Conservation (phyloP, 2,329 filamentous ascomycete genomes). For the Diaporthe ilicicola region DNA sequence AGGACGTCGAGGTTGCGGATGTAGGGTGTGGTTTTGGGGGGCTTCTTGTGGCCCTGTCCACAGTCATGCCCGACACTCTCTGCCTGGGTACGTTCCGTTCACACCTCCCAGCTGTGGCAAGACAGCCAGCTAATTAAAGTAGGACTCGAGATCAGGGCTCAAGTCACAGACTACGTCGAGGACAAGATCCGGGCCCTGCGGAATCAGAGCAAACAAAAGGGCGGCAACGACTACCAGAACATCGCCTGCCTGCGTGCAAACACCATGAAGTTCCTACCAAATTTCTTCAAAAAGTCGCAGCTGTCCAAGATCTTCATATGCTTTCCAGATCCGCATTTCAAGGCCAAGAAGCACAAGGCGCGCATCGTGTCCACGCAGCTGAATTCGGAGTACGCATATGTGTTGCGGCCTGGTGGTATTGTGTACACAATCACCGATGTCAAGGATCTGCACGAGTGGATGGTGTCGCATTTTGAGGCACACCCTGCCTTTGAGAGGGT, state of each 20-base stretch:
- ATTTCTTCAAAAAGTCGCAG: conserved; percentile 87
- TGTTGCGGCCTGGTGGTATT: conserved; percentile 81
- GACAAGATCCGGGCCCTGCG: conserved; percentile 87
- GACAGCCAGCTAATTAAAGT: conserved; percentile 2
- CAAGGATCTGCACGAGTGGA: conserved; percentile 92
- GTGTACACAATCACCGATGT: conserved; percentile 98
- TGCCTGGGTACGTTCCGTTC: conserved; percentile 72
- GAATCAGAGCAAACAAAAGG: conserved; percentile 59
- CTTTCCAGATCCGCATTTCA: conserved; percentile 98
- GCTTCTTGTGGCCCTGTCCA: conserved; percentile 84
- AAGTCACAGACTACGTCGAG: conserved; percentile 90
- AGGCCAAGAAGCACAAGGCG: conserved; percentile 95
- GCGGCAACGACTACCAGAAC: conserved; percentile 76
- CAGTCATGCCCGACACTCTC: conserved; percentile 81
- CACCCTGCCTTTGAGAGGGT: conserved; percentile 84
- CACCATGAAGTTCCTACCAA: conserved; percentile 99
- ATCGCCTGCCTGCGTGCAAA: conserved; percentile 90
- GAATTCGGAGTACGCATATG: conserved; percentile 93
- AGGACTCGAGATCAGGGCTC: conserved; percentile 92
- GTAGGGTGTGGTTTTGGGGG: conserved; percentile 98
- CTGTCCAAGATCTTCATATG: conserved; percentile 95
- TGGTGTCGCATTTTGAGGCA: conserved; percentile 83
- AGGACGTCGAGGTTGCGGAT: conserved; percentile 89
- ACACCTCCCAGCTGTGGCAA: background rate
- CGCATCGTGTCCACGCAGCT: conserved; percentile 90